A percentile compares a stretch with the other conserved stretches of the same genome.
Evolutionary conservation across 1,284 basidiomycete species (phyloP).

Genomic region (Phellopilus nigrolimitatus): DNA sequence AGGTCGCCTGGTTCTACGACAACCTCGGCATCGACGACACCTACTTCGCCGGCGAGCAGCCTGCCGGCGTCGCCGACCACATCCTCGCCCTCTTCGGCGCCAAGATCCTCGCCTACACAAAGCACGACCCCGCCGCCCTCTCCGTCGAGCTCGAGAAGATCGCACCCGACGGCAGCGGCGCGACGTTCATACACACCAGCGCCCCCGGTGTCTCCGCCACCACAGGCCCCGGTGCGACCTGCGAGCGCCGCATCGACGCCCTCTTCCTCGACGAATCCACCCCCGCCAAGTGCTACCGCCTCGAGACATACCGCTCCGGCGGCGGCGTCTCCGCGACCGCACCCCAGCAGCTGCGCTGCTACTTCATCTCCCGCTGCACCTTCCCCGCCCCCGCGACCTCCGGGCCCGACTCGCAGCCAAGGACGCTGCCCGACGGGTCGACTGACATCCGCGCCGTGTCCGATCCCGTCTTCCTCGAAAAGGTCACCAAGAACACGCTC

Average conservation of each 20-base stretch:
- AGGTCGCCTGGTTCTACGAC: slow-evolving; percentile 97
- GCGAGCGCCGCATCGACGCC: slow-evolving; percentile 87
- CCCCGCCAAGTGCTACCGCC: slow-evolving; percentile 78
- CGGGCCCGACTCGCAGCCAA: no score
- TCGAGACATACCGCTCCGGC: slow-evolving; percentile 95
- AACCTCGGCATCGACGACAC: slow-evolving; percentile 94
- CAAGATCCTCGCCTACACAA: slow-evolving; percentile 93
- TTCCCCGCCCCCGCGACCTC: no score
- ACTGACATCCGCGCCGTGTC: slow-evolving; percentile 88
- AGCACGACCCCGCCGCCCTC: slow-evolving; percentile 86
- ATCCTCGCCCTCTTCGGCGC: slow-evolving; percentile 95
- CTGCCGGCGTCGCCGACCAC: slow-evolving; percentile 84
- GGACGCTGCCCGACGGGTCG: slow-evolving; percentile 44
- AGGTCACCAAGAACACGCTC: slow-evolving; percentile 89
- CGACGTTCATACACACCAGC: slow-evolving; percentile 97
- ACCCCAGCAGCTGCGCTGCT: slow-evolving; percentile 93
- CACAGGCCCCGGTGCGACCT: slow-evolving; percentile 81
- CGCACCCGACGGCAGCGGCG: slow-evolving; percentile 71
- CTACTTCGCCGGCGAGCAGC: slow-evolving; percentile 80
- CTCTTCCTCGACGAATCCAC: slow-evolving; percentile 84
- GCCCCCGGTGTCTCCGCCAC: slow-evolving; percentile 77
- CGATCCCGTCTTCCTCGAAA: slow-evolving; percentile 89
- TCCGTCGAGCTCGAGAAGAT: slow-evolving; percentile 97
- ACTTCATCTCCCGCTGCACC: slow-evolving; percentile 90
- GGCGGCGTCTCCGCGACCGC: slow-evolving; percentile 86